These are phyloP conservation scores for Dipteronia sinensis DNA, from an alignment of 345 rosid genomes.

Conservation along the genomic window DNA sequence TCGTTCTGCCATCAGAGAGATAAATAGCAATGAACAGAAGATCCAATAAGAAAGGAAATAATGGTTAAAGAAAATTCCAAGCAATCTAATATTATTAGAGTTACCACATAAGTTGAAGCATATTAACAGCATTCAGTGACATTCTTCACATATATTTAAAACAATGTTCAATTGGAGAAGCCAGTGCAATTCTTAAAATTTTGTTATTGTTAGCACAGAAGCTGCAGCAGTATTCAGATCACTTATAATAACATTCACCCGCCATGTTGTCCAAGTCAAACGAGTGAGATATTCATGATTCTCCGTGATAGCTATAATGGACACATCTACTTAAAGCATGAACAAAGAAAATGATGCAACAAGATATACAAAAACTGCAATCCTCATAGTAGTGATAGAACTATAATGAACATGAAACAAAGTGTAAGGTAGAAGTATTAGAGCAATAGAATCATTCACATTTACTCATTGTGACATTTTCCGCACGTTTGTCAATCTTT, in stretches of 20 bases:
- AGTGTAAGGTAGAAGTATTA: not conserved
- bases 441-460: not conserved
- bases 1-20: conserved; percentile 40
- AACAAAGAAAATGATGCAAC: not conserved
- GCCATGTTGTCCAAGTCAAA: not conserved
- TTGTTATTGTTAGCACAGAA: too few species aligned
- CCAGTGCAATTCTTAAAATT: not conserved
- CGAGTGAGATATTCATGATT: not conserved
- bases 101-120: not conserved
- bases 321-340: not conserved
- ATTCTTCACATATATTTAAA: not conserved
- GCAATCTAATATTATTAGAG: not conserved
- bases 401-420: not conserved
- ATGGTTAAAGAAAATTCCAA: not conserved
- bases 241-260: not conserved
- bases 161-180: not conserved
- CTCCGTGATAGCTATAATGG: not conserved
- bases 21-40: not conserved
- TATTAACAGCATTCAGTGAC: not conserved
- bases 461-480: not conserved
- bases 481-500: not conserved
- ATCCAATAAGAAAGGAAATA: not conserved
- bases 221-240: not conserved
- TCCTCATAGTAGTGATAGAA: not conserved
- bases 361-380: conserved; percentile 1